Base-by-base conservation (phyloP, 2,329 filamentous ascomycete genomes). In the Alternaria sp. region DNA sequence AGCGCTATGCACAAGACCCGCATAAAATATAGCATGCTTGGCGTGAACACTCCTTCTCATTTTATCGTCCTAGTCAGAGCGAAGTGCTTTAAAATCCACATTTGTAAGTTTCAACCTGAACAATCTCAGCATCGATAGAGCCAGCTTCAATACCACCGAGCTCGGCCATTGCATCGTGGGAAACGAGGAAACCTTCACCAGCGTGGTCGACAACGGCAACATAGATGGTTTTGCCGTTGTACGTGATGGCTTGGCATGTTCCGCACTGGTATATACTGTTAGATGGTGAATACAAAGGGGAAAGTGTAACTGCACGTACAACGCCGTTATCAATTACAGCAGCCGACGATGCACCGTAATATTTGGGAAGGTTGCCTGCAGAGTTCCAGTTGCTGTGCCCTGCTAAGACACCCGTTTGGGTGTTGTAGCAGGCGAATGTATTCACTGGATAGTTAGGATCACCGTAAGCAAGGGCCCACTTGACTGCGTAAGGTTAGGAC, bases 161-260 rank as follows among this genome's bases (percentile, higher is more conserved):
- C n/a, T n/a, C n/a, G n/a, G n/a, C n/a, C n/a, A n/a, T n/a, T n/a
- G n/a, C n/a, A n/a, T n/a, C n/a, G n/a, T n/a, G n/a, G n/a, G 79
- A 80, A 40, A 86, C 68, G 66, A 84, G 84, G 76, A 85, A 82
- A 8, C 82, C 82, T 37, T 72, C 72, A 4, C 70, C 79, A 3
- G 79, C 69, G 61, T 77, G 73, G 64, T 85, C 84, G 41, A 86
- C 75, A 2, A 80, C 84, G 14, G 82, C 73, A 24, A 85, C 74
- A 60, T 81, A 80, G 71, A 85, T 79, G 42, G 77, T 80, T 51
- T 78, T 74, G 58, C 77, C 77, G 45, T 80, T 77, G 72, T 81
- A 86, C 42, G 77, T 79, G 54, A 86, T 65, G 51, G 77, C 71
- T 70, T 83, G 85, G 77, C 84, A 86, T 42, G 79, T 81, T 48